phyloP scores from a whole-genome alignment of 163 green algal species.

The Botryococcus braunii region DNA sequence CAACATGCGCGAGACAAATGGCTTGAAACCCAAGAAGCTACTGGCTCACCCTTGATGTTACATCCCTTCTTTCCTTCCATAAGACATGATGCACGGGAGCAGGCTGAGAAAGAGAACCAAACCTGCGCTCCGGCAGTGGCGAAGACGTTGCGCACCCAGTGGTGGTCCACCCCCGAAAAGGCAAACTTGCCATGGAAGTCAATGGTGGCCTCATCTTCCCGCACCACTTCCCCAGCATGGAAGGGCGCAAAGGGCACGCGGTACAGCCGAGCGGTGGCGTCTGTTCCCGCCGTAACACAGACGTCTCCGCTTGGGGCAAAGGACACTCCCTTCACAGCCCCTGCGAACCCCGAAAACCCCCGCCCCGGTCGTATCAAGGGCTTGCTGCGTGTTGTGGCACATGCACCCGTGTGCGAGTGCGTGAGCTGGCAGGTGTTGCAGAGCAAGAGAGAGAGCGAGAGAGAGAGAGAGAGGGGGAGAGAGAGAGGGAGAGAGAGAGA shows the following conservation, averaged over 20 bases:
- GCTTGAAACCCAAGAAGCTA: too few relatives aligned
- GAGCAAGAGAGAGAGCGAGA: too few relatives aligned
- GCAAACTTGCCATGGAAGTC: slow-evolving; percentile 68
- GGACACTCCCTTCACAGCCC: slow-evolving; percentile 64
- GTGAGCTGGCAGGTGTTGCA: too few relatives aligned
- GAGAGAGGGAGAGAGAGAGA: too few relatives aligned
- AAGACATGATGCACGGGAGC: neutral
- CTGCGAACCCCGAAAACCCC: too few relatives aligned
- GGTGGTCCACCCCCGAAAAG: slow-evolving; percentile 83
- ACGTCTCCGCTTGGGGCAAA: slow-evolving; percentile 69
- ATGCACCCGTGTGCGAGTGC: too few relatives aligned
- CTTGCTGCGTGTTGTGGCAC: too few relatives aligned
- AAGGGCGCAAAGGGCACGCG: slow-evolving; percentile 71
- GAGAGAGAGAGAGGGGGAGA: too few relatives aligned
- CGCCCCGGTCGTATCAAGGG: too few relatives aligned
- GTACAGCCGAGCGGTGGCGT: slow-evolving; percentile 80
- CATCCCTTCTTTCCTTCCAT: neutral
- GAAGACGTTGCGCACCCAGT: slow-evolving; percentile 73
- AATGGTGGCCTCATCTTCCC: slow-evolving; percentile 47
- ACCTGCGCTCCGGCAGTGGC: slow-evolving; percentile 77
- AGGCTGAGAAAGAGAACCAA: slow-evolving; percentile 65
- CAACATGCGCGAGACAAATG: too few relatives aligned
- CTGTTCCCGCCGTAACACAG: slow-evolving; percentile 67
- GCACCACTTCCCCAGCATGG: slow-evolving; percentile 51
- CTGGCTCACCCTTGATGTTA: too few relatives aligned